These are phyloP conservation scores for Blastocystis sp. DNA, from an alignment of 352 stramenopile genomes.

Conservation along the genomic window DNA sequence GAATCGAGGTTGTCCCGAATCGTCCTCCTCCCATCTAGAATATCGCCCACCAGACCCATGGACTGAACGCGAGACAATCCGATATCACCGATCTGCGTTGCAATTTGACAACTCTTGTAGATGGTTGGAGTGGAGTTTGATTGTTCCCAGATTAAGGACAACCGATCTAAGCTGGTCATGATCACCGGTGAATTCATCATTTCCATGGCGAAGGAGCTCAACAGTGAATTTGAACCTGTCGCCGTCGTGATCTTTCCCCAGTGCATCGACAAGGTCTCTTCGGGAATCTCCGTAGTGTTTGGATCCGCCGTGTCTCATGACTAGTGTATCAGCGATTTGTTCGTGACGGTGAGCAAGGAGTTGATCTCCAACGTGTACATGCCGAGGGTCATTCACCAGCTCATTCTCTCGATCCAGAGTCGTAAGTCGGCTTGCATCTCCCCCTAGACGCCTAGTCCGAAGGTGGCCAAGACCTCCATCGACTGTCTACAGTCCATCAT, in stretches of 20 bases:
- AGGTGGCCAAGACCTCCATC: background rate
- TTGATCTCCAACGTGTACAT: background rate
- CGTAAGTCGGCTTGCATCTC: background rate
- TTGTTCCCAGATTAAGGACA: constrained; percentile 1
- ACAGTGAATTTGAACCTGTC: constrained; percentile 7
- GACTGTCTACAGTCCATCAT: constrained; percentile 14
- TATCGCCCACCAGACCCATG: background rate
- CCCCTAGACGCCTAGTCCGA: background rate
- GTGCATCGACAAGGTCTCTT: constrained; percentile 7
- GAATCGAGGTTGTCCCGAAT: background rate
- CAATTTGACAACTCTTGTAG: background rate
- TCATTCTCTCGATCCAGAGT: background rate
- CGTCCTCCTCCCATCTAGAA: background rate
- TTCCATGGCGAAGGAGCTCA: background rate
- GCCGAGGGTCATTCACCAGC: background rate
- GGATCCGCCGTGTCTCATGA: background rate
- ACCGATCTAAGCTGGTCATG: background rate
- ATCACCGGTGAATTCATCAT: background rate
- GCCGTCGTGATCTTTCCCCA: background rate
- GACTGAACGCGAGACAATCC: background rate
- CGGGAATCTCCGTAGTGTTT: background rate
- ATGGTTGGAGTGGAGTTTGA: background rate
- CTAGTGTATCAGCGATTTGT: background rate
- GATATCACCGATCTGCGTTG: constrained; percentile 24
- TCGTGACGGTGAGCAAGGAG: background rate